phyloP scores from a whole-genome alignment of 257 asterid genomes.

The Osmanthus fragrans region DNA sequence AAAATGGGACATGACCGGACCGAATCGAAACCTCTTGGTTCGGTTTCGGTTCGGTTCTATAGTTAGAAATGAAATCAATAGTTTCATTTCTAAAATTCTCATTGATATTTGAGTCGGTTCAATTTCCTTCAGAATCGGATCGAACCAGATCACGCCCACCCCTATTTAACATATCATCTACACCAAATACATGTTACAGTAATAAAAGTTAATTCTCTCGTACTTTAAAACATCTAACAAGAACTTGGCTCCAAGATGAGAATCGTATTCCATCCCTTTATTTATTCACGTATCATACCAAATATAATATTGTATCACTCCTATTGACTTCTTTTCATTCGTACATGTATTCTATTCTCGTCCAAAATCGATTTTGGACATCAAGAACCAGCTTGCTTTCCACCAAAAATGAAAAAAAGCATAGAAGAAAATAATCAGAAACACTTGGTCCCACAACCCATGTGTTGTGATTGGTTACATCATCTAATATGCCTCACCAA shows the following conservation, averaged over 20 bases:
- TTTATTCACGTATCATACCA: neutral
- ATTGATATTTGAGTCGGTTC: no score
- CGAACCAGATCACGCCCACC: no score
- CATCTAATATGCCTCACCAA: slow-evolving; percentile 9
- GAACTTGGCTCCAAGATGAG: neutral
- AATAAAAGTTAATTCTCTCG: neutral
- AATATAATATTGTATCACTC: neutral
- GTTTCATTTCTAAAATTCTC: no score
- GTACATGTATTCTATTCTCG: neutral
- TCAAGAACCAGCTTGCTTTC: neutral
- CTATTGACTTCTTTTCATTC: neutral
- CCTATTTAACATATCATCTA: no score
- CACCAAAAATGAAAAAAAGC: neutral
- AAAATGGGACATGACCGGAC: no score
- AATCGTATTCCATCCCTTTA: neutral
- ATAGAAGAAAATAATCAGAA: neutral
- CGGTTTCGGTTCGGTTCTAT: no score
- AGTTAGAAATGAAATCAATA: no score
- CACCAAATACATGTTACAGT: neutral
- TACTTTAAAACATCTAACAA: neutral
- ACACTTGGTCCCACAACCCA: slow-evolving; percentile 5
- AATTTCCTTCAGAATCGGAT: no score
- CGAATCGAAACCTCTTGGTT: no score
- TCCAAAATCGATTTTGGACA: neutral
- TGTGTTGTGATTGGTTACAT: slow-evolving; percentile 9